phyloP scores from a whole-genome alignment of 176 grass and related monocot species.

The Zizania latifolia region DNA sequence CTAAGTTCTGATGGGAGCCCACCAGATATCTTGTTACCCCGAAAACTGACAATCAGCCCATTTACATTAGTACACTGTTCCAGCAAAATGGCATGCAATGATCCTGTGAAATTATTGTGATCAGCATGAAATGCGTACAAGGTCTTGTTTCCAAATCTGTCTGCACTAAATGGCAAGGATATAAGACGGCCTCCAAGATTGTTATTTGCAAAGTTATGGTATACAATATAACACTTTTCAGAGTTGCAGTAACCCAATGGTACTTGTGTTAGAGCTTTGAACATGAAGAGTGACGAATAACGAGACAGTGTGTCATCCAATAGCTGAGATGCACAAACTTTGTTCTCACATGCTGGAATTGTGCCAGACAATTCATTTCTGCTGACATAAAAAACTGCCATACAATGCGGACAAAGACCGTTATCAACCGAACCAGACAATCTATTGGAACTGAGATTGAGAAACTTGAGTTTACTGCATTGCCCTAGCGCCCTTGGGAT shows the following conservation, averaged over 20 bases:
- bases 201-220: constrained; percentile 84
- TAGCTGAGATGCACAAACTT: constrained; percentile 17
- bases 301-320: constrained; percentile 14
- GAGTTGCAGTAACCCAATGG: constrained; percentile 16
- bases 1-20: constrained; percentile 40
- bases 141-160: constrained; percentile 44
- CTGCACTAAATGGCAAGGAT: constrained; percentile 49
- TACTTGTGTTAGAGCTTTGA: constrained; percentile 21
- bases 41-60: constrained; percentile 45
- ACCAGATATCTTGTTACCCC: constrained; percentile 63
- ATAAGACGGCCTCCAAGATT: constrained; percentile 50
- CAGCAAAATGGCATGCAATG: constrained; percentile 54
- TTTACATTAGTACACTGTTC: constrained; percentile 53
- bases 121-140: constrained; percentile 51
- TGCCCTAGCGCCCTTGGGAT: constrained; percentile 38
- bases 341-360: constrained; percentile 42
- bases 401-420: constrained; percentile 42
- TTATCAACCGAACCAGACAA: constrained; percentile 39
- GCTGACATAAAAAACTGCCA: constrained; percentile 54
- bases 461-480: constrained; percentile 54
- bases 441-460: constrained; percentile 53
- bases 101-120: constrained; percentile 66
- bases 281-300: constrained; percentile 48
- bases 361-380: constrained; percentile 46
- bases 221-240: constrained; percentile 40